Evolutionary conservation across 768 basidiomycete genomes (phyloP), one percentile per base, ranked within the genome.

Genomic region (Gloeopeniophorella convolvens): DNA sequence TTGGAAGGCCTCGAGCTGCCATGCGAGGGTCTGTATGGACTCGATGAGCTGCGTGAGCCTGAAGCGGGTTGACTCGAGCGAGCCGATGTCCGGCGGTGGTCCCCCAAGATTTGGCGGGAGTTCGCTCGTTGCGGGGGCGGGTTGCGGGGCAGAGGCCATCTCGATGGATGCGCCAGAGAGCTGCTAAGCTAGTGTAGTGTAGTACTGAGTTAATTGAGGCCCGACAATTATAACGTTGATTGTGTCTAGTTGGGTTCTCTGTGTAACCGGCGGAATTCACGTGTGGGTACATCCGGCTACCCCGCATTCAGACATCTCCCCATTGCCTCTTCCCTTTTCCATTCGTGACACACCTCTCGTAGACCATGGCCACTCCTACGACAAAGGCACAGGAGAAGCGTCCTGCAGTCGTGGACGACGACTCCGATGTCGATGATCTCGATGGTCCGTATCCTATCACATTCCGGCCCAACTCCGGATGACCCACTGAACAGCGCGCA

Each of bases 1-100:
- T 80, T 89, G 88, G n/a, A 62, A 70, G 31, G 67, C 68, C 45
- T 86, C 82, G 57, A 89, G 70, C 6, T 77, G 82, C 45, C 76
- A 71, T 48, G 82, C 81, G 8, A 89, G 70, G 0, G 71, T 69
- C 49, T 80, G 70, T 20, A 89, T 83, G 6, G 85, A 85, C 43
- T 90, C 88, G 37, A 88, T 79, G 30, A 89, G 86, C 63, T 89
- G 86, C 51, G 76, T 79, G 3, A 83, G 76, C 57, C 88, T 87
- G 71, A 86, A 86, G 32, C 75, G 74, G 43, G 89, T 70, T 4
- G 85, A 88, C 59, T 90, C 87, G 12, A 90, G 76, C 11, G 52
- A 54, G 0, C 46, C 46, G n/a, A 28, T 37, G 27, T 54, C 52
- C 0, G 46, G 46, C 12, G 46, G 52, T 6, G 46, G 47, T 5